Evolutionary conservation across 2,329 filamentous ascomycete species (phyloP), one percentile per base, ranked within the genome.

Genomic region (Xylariaceae sp.): DNA sequence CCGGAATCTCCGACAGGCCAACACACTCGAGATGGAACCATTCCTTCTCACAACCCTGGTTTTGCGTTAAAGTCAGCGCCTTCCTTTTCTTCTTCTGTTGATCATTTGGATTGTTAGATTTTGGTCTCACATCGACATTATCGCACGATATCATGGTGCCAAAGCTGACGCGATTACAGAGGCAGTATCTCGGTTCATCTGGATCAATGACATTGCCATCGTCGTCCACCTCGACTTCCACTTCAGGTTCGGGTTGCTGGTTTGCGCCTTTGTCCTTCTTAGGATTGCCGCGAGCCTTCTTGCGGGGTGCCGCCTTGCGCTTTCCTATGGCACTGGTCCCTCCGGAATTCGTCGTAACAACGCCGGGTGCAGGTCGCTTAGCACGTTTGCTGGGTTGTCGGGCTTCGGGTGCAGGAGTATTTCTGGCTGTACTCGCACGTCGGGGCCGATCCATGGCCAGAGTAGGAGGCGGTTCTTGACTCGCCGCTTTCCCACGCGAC

Each of bases 21-120:
- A 94, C 87, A 63, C 89, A 94, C 57, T 84, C 83, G 39, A 94
- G 77, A 66, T 94, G 89, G 68, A 93, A 94, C 89, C 89, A 94
- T 69, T 93, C 88, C 57, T 84, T 83, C 61, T 89, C 85, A 72
- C 89, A 94, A 71, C 88, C 74, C 73, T 79, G 63, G 58, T 55
- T 50, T 53, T 47, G 54, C 52, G 58, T 51, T 45, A 50, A 47
- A 47, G 63, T 66, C 60, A 63, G 60, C 62, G 54, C 57, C 48
- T 59, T 43, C 45, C 47, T 56, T 39, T 22, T 44, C 46, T 42
- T 50, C 53, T 34, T 58, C 36, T 55, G 42, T 60, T 53, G 55
- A 53, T 51, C 19, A 45, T 46, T 46, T 50, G 45, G 12, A 43
- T 50, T 46, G 51, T 47, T 57, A 48, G 55, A 41, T 48, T 45